Evolutionary conservation across 2,329 filamentous ascomycete species (phyloP), one percentile per base, ranked within the genome.

Genomic region (Fusarium coffeatum): DNA sequence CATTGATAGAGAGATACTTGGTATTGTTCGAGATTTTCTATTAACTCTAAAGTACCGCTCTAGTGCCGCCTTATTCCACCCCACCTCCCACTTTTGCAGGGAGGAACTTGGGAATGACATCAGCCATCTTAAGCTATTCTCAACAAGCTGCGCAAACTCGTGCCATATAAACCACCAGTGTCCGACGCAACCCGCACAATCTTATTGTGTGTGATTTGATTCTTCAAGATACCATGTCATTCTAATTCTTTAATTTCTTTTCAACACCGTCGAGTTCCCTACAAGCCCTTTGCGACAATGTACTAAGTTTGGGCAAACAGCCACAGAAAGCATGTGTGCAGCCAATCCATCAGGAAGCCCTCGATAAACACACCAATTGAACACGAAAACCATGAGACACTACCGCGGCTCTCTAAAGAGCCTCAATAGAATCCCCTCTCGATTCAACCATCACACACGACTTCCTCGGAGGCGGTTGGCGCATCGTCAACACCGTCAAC

Each of bases 51-150:
- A 59, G 68, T 69, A 56, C 40, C 48, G 32, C 34, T 32, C 48
- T 72, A 72, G 47, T 60, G 47, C 49, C 20, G 12, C 48, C 54
- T 27, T 42, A n/a, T 12, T 22, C 32, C 34, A 32, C 40, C 63
- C 58, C 47, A 55, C 66, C 55, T 68, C 57, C 71, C 55, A 64
- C 68, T 73, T 69, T 68, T 64, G 55, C 56, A 58, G 34, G 59
- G 47, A 50, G 58, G 55, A 55, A 59, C 45, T 68, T 66, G 20
- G 46, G 53, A 72, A 74, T 75, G 73, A 75, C 72, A 74, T 75
- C 73, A 74, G 72, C 71, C 68, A 68, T 61, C 49, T 56, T 68
- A 55, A 71, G 43, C 55, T 69, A 56, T 56, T 61, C 66, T 45
- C 63, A 72, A 66, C 61, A 69, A 66, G 63, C 70, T 64, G 60